These are phyloP conservation scores for Boletus huronensis DNA, from an alignment of 768 basidiomycete genomes.

Conservation along the genomic window DNA sequence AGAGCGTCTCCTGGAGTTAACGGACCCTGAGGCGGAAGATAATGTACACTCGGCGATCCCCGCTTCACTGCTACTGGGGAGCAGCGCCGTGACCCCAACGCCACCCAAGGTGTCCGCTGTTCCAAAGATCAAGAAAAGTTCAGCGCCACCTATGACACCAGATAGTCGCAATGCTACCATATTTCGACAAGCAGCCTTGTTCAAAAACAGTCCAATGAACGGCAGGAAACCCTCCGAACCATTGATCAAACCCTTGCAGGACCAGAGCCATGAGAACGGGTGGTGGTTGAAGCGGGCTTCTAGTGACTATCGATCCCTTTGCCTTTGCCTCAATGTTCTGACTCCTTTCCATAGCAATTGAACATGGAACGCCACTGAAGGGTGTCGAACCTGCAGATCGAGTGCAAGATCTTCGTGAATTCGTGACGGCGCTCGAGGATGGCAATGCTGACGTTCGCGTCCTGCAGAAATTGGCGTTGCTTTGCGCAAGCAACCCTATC, in stretches of 20 bases:
- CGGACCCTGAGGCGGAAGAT: conserved; percentile 70
- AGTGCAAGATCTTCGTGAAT: conserved; percentile 48
- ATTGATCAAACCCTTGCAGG: conserved; percentile 66
- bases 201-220: conserved; percentile 75
- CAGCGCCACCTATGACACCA: conserved; percentile 59
- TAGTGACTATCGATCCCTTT: conserved; percentile 43
- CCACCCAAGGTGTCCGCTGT: conserved; percentile 34
- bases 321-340: conserved; percentile 1
- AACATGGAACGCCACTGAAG: conserved; percentile 45
- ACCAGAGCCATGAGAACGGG: conserved; percentile 62
- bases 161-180: conserved; percentile 53
- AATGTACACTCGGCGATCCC: conserved; percentile 52
- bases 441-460: conserved; percentile 48
- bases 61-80: conserved; percentile 48
- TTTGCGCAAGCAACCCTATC: conserved; percentile 60
- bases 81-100: conserved; percentile 39
- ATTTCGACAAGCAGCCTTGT: conserved; percentile 72
- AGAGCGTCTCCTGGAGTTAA: conserved; percentile 79
- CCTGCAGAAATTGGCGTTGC: conserved; percentile 62
- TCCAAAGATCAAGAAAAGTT: conserved; percentile 31
- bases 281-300: conserved; percentile 84
- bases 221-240: conserved; percentile 48
- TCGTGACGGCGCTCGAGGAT: conserved; percentile 51
- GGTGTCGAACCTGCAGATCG: conserved; percentile 38
- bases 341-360: conserved; percentile 31